Conservation (phyloP, 192 early-diverging fungal genomes). For the Allomyces macrogynus region DNA sequence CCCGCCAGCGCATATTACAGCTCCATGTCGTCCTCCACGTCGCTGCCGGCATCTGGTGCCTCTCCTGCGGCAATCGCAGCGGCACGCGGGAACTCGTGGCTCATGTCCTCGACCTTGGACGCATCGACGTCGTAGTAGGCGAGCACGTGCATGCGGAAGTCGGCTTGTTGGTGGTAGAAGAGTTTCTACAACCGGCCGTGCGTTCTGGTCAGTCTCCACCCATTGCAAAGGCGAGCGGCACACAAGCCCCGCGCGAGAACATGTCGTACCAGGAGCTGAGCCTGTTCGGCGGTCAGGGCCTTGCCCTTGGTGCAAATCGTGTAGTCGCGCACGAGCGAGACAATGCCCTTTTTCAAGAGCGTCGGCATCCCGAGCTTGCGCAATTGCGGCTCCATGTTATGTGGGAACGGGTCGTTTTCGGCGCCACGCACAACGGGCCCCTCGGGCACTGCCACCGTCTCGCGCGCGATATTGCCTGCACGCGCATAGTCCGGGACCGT, state of each 20-base stretch:
- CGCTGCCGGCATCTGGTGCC: too few relatives aligned
- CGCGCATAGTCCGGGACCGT: conserved; percentile 56
- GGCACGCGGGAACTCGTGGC: neutral
- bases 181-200: conserved; percentile 40
- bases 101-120: conserved; percentile 1
- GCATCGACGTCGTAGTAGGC: conserved; percentile 50
- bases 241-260: too few relatives aligned
- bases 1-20: too few relatives aligned
- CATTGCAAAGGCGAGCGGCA: neutral
- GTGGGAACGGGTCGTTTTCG: conserved; percentile 49
- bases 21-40: too few relatives aligned
- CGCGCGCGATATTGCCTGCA: conserved; percentile 51
- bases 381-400: conserved; percentile 86
- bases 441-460: conserved; percentile 48
- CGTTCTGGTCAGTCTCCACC: neutral
- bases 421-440: conserved; percentile 56
- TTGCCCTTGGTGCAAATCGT: conserved; percentile 71
- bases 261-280: conserved; percentile 62
- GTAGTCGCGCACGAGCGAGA: conserved; percentile 52
- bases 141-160: conserved; percentile 59
- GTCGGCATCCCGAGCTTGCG: conserved; percentile 81
- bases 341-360: conserved; percentile 48
- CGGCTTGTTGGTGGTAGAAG: conserved; percentile 67
- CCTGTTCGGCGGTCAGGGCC: conserved; percentile 64
- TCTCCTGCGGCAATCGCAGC: neutral